Percentiles rank a stretch among this genome's conserved stretches.
Conservation (phyloP, 208 protist species). For the Strigomonas culicis region DNA sequence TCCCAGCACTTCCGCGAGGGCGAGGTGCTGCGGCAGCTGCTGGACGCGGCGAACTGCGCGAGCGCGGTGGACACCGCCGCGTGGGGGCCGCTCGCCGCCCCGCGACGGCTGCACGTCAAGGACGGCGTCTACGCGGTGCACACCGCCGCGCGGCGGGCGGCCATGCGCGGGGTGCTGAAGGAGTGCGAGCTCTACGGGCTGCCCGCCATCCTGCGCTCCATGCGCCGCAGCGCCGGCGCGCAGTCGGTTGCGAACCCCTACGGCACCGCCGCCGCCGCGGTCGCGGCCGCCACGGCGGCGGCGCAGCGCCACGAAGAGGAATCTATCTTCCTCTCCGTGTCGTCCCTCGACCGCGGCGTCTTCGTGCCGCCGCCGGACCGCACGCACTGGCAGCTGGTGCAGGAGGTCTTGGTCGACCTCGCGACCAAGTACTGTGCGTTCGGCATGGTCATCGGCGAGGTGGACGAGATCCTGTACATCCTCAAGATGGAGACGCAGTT, state of each 20-base stretch:
- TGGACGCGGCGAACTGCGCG: conserved; percentile 22
- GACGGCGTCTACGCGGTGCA: conserved; percentile 67
- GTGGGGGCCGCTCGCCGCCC: conserved; percentile 52
- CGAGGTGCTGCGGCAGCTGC: conserved; percentile 30
- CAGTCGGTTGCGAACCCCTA: background rate
- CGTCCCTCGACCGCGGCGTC: conserved; percentile 48
- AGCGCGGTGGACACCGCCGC: conserved; percentile 28
- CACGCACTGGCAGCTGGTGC: conserved; percentile 53
- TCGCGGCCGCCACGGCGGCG: background rate
- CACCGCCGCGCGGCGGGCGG: conserved; percentile 25
- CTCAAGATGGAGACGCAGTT: conserved; percentile 23
- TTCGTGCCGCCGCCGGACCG: conserved; percentile 26
- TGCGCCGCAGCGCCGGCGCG: conserved; percentile 24
- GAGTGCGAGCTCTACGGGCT: conserved; percentile 73
- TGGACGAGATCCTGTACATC: conserved; percentile 63
- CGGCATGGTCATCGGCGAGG: conserved; percentile 65
- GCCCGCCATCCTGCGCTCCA: conserved; percentile 84
- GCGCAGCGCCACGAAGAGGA: background rate
- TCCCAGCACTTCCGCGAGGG: conserved; percentile 46
- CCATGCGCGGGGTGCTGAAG: conserved; percentile 34
- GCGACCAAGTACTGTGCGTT: conserved; percentile 46
- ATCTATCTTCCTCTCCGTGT: conserved; percentile 50
- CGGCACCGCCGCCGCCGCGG: background rate
- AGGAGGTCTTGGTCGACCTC: conserved; percentile 71
- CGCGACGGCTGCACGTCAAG: conserved; percentile 34